A percentile compares a stretch with the other conserved stretches of the same genome.
These are phyloP conservation scores for Closterium sp. DNA, from an alignment of 139 green algal species.

Conservation along the genomic window DNA sequence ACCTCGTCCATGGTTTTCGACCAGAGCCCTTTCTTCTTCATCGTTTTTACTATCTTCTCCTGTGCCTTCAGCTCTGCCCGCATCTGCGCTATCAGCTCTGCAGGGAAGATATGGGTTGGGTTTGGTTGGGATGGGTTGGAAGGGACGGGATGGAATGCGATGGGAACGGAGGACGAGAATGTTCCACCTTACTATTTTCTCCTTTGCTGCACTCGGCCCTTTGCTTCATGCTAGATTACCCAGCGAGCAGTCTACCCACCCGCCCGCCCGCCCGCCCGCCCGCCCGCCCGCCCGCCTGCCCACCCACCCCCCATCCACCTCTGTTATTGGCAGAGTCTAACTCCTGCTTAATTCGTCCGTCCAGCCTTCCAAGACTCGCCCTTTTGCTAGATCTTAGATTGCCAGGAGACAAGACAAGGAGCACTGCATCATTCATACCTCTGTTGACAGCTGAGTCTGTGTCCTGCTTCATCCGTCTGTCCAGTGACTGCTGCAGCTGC, in stretches of 20 bases:
- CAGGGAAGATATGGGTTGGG: neutral
- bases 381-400: too few species aligned
- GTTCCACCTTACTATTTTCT: too few species aligned
- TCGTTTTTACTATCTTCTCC: constrained; percentile 35
- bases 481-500: neutral
- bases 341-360: neutral
- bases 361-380: too few species aligned
- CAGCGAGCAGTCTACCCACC: too few species aligned
- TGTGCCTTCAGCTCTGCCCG: constrained; percentile 34
- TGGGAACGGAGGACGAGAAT: too few species aligned
- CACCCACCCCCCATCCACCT: neutral
- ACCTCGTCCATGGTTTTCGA: constrained; percentile 32
- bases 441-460: neutral
- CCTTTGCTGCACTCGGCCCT: too few species aligned
- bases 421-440: neutral
- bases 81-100: constrained; percentile 26
- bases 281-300: too few species aligned
- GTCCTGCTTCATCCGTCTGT: neutral
- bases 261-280: too few species aligned
- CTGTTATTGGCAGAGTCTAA: neutral
- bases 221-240: too few species aligned
- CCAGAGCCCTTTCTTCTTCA: constrained; percentile 46
- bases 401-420: too few species aligned
- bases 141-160: neutral
- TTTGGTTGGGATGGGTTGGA: too few species aligned